Evolutionary conservation across 2,329 filamentous ascomycete genomes (phyloP).

Genomic region (Aquanectria penicillioides): DNA sequence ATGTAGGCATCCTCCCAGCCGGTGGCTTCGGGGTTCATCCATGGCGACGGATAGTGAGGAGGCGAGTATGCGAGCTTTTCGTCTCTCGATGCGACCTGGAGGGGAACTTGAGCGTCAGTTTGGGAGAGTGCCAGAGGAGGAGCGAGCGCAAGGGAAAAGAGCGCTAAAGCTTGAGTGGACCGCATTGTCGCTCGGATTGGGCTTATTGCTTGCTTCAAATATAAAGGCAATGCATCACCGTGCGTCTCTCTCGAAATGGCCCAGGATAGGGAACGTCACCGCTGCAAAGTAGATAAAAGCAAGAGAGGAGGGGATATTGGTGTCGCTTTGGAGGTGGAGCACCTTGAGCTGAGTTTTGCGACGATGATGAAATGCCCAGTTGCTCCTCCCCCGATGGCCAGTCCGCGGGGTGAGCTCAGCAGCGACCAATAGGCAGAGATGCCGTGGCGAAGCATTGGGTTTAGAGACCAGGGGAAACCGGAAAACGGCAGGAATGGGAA

Average conservation of each 20-base stretch:
- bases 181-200: constrained; percentile 29
- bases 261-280: background rate
- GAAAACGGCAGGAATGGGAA: too few relatives aligned
- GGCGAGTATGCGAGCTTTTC: constrained; percentile 52
- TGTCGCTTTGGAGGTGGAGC: background rate
- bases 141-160: constrained; percentile 20
- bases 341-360: background rate
- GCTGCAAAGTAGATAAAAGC: background rate
- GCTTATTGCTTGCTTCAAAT: constrained; percentile 3
- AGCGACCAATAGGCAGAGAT: constrained; percentile 14
- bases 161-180: constrained; percentile 9
- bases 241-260: background rate
- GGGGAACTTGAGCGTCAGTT: constrained; percentile 35
- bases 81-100: constrained; percentile 32
- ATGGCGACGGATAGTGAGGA: constrained; percentile 87
- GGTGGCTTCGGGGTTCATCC: constrained; percentile 77
- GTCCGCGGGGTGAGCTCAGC: too few relatives aligned
- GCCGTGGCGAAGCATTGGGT: constrained; percentile 2
- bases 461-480: constrained; percentile 6
- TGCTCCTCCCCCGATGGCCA: too few relatives aligned
- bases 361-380: constrained; percentile 4
- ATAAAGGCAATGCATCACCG: background rate
- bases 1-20: constrained; percentile 81
- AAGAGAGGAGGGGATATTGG: background rate
- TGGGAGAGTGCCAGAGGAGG: constrained; percentile 17